phyloP scores from a whole-genome alignment of 768 basidiomycete species.

The Xerocomus spinulosus region DNA sequence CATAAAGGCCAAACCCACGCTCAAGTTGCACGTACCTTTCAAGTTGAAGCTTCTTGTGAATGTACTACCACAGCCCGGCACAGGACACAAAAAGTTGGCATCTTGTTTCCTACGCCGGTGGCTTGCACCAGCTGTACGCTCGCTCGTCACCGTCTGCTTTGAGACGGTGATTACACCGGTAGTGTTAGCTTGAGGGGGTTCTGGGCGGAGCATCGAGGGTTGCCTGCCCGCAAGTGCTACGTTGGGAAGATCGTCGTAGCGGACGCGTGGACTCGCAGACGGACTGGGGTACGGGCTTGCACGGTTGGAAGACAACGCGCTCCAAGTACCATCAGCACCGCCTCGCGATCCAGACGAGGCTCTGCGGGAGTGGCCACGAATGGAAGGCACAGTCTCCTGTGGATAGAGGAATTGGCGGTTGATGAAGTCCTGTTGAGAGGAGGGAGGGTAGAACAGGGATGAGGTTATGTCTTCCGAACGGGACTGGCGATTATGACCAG shows the following conservation, averaged over 20 bases:
- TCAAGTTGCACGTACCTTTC: slow-evolving; percentile 53
- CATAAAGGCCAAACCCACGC: slow-evolving; percentile 9
- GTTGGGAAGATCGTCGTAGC: slow-evolving; percentile 47
- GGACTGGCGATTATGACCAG: slow-evolving; percentile 46
- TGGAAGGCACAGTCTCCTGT: slow-evolving; percentile 32
- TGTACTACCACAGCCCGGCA: slow-evolving; percentile 79
- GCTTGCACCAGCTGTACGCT: slow-evolving; percentile 83
- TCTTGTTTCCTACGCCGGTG: slow-evolving; percentile 83
- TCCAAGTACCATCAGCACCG: slow-evolving; percentile 29
- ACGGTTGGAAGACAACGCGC: slow-evolving; percentile 36
- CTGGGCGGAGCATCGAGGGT: slow-evolving; percentile 24
- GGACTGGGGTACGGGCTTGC: slow-evolving; percentile 66
- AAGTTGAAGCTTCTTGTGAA: slow-evolving; percentile 93
- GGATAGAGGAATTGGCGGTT: slow-evolving; percentile 42
- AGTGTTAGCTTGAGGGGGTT: slow-evolving; percentile 4
- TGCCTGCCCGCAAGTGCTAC: slow-evolving; percentile 23
- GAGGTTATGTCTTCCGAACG: slow-evolving; percentile 60
- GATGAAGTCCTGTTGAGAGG: slow-evolving; percentile 41
- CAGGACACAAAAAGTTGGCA: slow-evolving; percentile 79
- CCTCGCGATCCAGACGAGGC: slow-evolving; percentile 38
- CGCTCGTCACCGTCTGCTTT: slow-evolving; percentile 87
- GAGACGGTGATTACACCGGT: slow-evolving; percentile 32
- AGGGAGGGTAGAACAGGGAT: slow-evolving; percentile 29
- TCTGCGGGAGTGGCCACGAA: slow-evolving; percentile 39
- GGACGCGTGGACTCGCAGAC: slow-evolving; percentile 55